Base-by-base conservation (phyloP, 2,329 filamentous ascomycete species). In the Trichoderma cornu-damae region DNA sequence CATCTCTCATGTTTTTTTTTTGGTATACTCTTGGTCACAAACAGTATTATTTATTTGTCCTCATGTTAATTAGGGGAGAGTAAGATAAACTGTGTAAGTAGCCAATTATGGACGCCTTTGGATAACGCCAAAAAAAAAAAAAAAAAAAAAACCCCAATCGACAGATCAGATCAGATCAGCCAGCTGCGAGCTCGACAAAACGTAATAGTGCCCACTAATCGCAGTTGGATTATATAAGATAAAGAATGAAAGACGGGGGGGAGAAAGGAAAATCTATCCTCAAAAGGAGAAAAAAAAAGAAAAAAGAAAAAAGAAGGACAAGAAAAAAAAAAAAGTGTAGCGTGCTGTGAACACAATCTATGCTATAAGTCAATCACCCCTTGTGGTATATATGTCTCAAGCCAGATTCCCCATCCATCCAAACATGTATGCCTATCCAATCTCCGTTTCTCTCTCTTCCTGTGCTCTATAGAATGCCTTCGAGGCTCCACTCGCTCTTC, bases 401-500 rank as follows among this genome's bases (percentile, higher is more conserved):
- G 32, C 44, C 46, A 34, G 12, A 42, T 35, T 16, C 34, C 9
- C 42, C 12, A 28, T 50, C 42, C 42, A 7, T 53, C 42, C 56
- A 26, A 37, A 26, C 28, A 48, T 55, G 22, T 30, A 26, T 44
- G 20, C 44, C 38, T 55, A 30, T 42, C 20, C 22, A 50, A 43
- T 32, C 38, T 28, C n/a, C n/a, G n/a, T 22, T 38, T 18, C 16
- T 28, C n/a, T 11, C 20, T 24, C 16, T 24, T n/a, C n/a, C 22
- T 12, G 3, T 14, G 4, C 22, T n/a, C 57, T 68, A 74, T 59
- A 78, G 53, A 38, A 81, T 69, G 46, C 71, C 78, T 3, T 76
- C 70, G 40, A 81, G 69, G 54, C 70, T 72, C 80, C 80, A 83
- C 20, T 82, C 76, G 34, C 71, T 75, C 65, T 76, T 75, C 63